Conservation (phyloP, 805 yeast species). For the Lipomyces lipofer region DNA sequence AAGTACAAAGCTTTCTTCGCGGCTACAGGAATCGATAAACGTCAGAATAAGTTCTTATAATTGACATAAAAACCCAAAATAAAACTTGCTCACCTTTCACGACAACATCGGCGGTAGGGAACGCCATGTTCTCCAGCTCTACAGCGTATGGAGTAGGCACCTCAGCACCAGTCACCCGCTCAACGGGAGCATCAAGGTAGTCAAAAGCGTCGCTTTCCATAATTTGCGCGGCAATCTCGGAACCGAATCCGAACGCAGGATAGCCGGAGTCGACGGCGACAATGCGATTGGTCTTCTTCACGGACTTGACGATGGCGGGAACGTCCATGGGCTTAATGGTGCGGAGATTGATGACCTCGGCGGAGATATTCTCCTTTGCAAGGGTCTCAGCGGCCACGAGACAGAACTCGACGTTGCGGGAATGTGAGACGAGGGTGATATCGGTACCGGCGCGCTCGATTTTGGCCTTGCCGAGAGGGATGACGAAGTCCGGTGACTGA, state of each 20-base stretch:
- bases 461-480: slow-evolving; percentile 96
- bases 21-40: slow-evolving; percentile 25
- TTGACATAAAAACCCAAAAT: background rate
- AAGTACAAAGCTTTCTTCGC: slow-evolving; percentile 45
- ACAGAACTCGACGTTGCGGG: slow-evolving; percentile 85
- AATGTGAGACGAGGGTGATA: slow-evolving; percentile 83
- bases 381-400: slow-evolving; percentile 86
- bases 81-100: slow-evolving; percentile 54
- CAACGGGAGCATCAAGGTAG: slow-evolving; percentile 97
- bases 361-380: slow-evolving; percentile 79
- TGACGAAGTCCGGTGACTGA: slow-evolving; percentile 78
- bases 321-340: slow-evolving; percentile 95
- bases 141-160: slow-evolving; percentile 98
- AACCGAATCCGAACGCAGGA: slow-evolving; percentile 99
- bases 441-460: slow-evolving; percentile 92
- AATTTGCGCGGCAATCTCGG: slow-evolving; percentile 95
- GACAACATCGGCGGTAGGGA: slow-evolving; percentile 94
- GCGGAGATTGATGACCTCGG: slow-evolving; percentile 93
- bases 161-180: slow-evolving; percentile 98
- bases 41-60: background rate
- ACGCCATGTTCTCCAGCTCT: slow-evolving; percentile 95
- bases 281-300: slow-evolving; percentile 95
- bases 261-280: slow-evolving; percentile 95
- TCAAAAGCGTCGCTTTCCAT: slow-evolving; percentile 99
- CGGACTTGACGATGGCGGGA: slow-evolving; percentile 77